Percentiles rank a stretch among this genome's conserved stretches.
Evolutionary conservation across 2,329 filamentous ascomycete genomes (phyloP).

Genomic region (Curvularia eragrostidis): DNA sequence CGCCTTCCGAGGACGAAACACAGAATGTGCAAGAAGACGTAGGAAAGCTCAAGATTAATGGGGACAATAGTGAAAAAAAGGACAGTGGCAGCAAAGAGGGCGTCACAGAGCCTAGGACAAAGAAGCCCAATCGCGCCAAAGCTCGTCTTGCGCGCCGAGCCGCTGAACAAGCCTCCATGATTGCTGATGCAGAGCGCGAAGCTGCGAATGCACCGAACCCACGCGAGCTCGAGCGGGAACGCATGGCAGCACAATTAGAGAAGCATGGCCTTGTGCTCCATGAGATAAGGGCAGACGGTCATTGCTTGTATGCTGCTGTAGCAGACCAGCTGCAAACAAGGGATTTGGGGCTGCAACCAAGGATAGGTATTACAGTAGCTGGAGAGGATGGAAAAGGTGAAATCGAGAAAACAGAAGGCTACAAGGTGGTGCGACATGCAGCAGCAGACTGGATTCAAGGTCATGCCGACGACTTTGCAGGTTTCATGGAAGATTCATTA

Average conservation of each 20-base stretch:
- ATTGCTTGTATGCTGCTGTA: slow-evolving; percentile 92
- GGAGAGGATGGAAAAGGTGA: slow-evolving; percentile 13
- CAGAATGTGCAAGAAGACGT: slow-evolving; percentile 23
- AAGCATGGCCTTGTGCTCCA: slow-evolving; percentile 72
- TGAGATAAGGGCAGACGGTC: slow-evolving; percentile 86
- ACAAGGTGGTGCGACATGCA: slow-evolving; percentile 70
- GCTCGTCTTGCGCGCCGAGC: slow-evolving; percentile 87
- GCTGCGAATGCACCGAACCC: slow-evolving; percentile 60
- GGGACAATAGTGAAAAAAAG: not conserved
- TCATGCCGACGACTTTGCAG: slow-evolving; percentile 80
- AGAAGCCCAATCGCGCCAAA: slow-evolving; percentile 90
- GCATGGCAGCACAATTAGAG: slow-evolving; percentile 73
- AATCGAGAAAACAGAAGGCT: slow-evolving; percentile 49
- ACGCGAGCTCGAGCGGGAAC: slow-evolving; percentile 52
- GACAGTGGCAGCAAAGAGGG: slow-evolving; percentile 12
- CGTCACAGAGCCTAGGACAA: slow-evolving; percentile 44
- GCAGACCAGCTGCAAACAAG: slow-evolving; percentile 76
- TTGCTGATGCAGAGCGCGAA: slow-evolving; percentile 73
- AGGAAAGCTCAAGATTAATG: slow-evolving; percentile 14
- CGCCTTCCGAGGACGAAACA: slow-evolving; percentile 14
- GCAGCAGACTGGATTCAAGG: slow-evolving; percentile 79
- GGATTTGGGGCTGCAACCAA: slow-evolving; percentile 42
- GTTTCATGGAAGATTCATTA: slow-evolving; percentile 84
- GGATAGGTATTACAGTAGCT: slow-evolving; percentile 41
- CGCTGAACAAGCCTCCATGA: slow-evolving; percentile 77